A percentile compares a stretch with the other conserved stretches of the same genome.
phyloP scores from a whole-genome alignment of 768 basidiomycete genomes.

The Tylopilus felleus region DNA sequence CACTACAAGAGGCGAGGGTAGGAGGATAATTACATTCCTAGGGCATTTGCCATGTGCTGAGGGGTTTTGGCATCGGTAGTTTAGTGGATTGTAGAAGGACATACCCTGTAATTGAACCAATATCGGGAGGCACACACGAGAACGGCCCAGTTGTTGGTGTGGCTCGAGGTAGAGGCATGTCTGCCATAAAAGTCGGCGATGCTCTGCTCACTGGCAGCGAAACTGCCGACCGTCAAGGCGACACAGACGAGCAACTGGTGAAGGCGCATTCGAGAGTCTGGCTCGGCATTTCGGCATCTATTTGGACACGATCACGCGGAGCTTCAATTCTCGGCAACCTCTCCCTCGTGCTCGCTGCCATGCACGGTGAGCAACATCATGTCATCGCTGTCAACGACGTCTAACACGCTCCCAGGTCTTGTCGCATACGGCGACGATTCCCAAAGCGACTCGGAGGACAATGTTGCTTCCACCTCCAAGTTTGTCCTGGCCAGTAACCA shows the following conservation, averaged over 20 bases:
- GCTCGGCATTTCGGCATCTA: conserved; percentile 28
- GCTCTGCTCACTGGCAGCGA: conserved; percentile 35
- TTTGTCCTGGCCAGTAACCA: conserved; percentile 31
- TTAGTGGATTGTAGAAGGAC: conserved; percentile 24
- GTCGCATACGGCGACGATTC: conserved; percentile 64
- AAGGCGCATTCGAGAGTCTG: conserved; percentile 22
- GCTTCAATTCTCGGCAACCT: conserved; percentile 18
- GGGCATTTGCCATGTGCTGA: conserved; percentile 98
- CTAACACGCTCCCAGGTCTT: conserved; percentile 41
- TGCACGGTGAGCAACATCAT: conserved; percentile 28
- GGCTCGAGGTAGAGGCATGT: conserved; percentile 39
- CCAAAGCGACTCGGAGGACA: conserved; percentile 53
- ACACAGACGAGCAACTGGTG: conserved; percentile 34
- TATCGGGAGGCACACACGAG: conserved; percentile 91
- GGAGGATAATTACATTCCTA: conserved; percentile 76
- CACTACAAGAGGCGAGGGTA: not conserved
- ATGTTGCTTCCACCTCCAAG: conserved; percentile 32
- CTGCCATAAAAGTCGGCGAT: conserved; percentile 46
- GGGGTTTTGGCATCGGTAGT: not conserved
- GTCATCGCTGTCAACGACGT: not conserved
- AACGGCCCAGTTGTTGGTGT: conserved; percentile 99
- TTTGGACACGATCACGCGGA: conserved; percentile 10
- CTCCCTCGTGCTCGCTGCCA: conserved; percentile 15
- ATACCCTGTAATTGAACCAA: conserved; percentile 98
- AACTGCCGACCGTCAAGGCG: conserved; percentile 33